A percentile compares a stretch with the other conserved stretches of the same genome.
phyloP scores from a whole-genome alignment of 495 filamentous ascomycete species.

The Pseudevernia furfuracea region DNA sequence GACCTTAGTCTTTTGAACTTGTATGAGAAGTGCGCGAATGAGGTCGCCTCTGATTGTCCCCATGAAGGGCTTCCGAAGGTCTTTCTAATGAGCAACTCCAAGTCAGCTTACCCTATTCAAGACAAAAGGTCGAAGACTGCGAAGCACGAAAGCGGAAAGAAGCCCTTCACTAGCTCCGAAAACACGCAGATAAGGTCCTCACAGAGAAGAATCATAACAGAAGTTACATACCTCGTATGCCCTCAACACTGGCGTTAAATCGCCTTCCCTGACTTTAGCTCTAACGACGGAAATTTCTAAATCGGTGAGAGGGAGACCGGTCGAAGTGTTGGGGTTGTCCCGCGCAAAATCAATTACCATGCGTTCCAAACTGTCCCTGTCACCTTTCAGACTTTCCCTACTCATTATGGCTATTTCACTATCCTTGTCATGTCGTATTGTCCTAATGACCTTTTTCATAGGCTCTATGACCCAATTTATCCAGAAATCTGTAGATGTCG shows the following conservation, averaged over 20 bases:
- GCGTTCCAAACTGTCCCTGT: constrained; percentile 83
- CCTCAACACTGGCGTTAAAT: constrained; percentile 81
- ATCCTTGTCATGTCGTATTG: constrained; percentile 81
- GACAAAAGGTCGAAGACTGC: not conserved
- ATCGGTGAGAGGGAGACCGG: constrained; percentile 41
- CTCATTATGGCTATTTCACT: constrained; percentile 96
- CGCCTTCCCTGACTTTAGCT: constrained; percentile 75
- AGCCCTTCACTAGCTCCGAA: not conserved
- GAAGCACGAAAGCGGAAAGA: not conserved
- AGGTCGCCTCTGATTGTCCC: constrained; percentile 78
- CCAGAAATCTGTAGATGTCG: constrained; percentile 82
- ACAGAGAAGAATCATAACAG: no score
- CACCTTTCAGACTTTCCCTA: constrained; percentile 76
- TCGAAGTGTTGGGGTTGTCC: constrained; percentile 56
- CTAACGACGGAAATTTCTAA: constrained; percentile 61
- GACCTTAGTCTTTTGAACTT: constrained; percentile 97
- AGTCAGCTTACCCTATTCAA: not conserved
- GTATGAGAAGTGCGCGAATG: constrained; percentile 84
- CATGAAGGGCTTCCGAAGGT: constrained; percentile 67
- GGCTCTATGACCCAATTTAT: constrained; percentile 91
- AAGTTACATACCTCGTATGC: constrained; percentile 58
- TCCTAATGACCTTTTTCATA: constrained; percentile 70
- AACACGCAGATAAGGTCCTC: not conserved
- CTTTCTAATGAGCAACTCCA: constrained; percentile 36
- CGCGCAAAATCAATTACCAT: constrained; percentile 95